Base-by-base conservation (phyloP, 2,329 filamentous ascomycete genomes). In the Cadophora malorum region DNA sequence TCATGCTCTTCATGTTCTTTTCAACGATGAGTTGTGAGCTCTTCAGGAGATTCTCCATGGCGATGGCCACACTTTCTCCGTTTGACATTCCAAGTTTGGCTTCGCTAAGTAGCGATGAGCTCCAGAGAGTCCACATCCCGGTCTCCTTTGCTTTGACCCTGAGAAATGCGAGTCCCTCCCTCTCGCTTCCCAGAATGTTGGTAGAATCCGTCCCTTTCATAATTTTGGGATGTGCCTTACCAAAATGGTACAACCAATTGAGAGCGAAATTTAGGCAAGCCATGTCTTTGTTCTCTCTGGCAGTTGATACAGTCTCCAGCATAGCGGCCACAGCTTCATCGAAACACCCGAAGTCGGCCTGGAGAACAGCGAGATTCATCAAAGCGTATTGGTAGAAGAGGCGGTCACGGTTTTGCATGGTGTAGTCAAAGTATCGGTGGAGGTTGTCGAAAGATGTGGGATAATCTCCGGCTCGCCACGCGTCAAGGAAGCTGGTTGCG, bases 341-440 rank as follows among this genome's bases (percentile, higher is more conserved):
- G 78, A 94, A 90, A 77, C 93, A 97, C 58, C 94, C 94, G 81
- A 98, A 98, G 78, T 98, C 96, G 19, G 94, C 93, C 76, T 99
- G 95, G 4, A 98, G 85, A 41, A 97, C 93, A 3, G 94, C 95
- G 67, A 97, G 86, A 76, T 97, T 97, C 76, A 99, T 89, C 16
- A 98, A 82, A 0, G 96, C 96, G 77, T 97, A 97, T 77, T 98
- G 96, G 76, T 99, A 98, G 74, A 94, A 94, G 5, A 91, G 87
- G 28, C 92, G 90, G 74, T 97, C 92, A 69, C 89, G 84, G 72
- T 89, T 91, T 75, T 96, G 91, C 88, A 96, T 94, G 0, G 94
- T 96, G 79, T 97, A 97, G 79, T 99, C 96, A 75, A 97, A 99
- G 79, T 97, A 99, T 63, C 93, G 90, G 78, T 98, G 94, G 23